Conservation (phyloP, 345 rosid species). For the Angophora floribunda region DNA sequence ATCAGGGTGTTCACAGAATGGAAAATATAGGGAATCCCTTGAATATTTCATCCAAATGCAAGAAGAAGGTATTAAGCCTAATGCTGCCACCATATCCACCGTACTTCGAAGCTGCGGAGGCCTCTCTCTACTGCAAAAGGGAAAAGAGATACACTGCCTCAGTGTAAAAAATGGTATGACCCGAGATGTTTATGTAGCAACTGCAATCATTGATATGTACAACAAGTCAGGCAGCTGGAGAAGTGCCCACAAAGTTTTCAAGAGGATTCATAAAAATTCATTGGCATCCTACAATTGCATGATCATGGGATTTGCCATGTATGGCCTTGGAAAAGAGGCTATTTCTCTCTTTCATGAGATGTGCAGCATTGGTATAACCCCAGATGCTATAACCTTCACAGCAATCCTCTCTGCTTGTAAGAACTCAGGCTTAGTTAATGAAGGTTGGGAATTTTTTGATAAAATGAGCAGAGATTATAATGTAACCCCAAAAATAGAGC, state of each 20-base stretch:
- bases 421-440: conserved; percentile 45
- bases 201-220: conserved; percentile 70
- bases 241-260: conserved; percentile 36
- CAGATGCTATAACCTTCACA: conserved; percentile 71
- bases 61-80: conserved; percentile 26
- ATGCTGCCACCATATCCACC: conserved; percentile 36
- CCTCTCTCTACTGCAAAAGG: conserved; percentile 34
- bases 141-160: conserved; percentile 49
- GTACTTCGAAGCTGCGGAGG: conserved; percentile 39
- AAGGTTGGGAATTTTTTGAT: conserved; percentile 74
- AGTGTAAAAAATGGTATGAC: conserved; percentile 30
- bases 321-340: conserved; percentile 51
- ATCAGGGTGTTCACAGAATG: conserved; percentile 43
- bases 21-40: conserved; percentile 30
- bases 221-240: conserved; percentile 41
- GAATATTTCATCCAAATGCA: conserved; percentile 37
- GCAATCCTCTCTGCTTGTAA: conserved; percentile 69
- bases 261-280: conserved; percentile 22
- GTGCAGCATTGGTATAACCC: conserved; percentile 28
- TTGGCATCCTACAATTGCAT: conserved; percentile 70
- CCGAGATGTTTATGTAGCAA: conserved; percentile 33
- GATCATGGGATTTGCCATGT: conserved; percentile 59
- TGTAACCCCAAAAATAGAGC: conserved; percentile 52
- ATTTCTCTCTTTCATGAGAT: conserved; percentile 39
- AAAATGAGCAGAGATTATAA: conserved; percentile 37